These are phyloP conservation scores for Albophoma yamanashiensis DNA, from an alignment of 2,329 filamentous ascomycete species.

Conservation along the genomic window DNA sequence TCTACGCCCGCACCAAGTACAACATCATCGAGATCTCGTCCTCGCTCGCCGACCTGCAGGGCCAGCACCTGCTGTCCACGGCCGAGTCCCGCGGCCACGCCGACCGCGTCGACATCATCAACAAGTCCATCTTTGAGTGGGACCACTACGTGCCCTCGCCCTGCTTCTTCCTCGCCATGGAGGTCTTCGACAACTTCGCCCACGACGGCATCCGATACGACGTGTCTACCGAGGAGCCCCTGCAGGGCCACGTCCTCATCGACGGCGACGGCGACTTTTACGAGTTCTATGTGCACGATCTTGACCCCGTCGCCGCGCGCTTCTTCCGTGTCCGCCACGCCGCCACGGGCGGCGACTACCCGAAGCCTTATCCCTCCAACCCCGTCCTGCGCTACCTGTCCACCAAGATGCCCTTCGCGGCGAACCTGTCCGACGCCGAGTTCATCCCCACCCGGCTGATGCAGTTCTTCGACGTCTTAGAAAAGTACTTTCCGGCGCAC, in stretches of 20 bases:
- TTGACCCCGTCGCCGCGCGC: conserved; percentile 74
- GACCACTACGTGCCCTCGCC: conserved; percentile 75
- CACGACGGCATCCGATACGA: conserved; percentile 94
- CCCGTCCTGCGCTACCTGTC: conserved; percentile 51
- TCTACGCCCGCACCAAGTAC: conserved; percentile 89
- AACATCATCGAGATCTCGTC: conserved; percentile 93
- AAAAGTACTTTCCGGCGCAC: conserved; percentile 81
- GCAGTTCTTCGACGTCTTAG: conserved; percentile 91
- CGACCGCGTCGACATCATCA: conserved; percentile 87
- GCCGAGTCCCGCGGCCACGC: conserved; percentile 64
- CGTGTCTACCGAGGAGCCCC: conserved; percentile 63
- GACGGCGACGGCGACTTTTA: conserved; percentile 81
- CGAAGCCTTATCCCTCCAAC: conserved; percentile 46
- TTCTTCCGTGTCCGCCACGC: conserved; percentile 79
- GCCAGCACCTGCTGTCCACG: conserved; percentile 54
- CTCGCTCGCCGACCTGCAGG: conserved; percentile 68
- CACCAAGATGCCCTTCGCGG: conserved; percentile 55
- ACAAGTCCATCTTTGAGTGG: conserved; percentile 94
- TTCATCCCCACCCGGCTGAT: conserved; percentile 92
- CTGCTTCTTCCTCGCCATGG: conserved; percentile 95
- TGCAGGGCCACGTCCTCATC: conserved; percentile 84
- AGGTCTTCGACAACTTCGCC: conserved; percentile 97
- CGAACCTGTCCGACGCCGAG: conserved; percentile 73
- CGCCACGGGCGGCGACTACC: conserved; percentile 55
- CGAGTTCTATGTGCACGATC: conserved; percentile 75